Conservation (phyloP, 148 eudicot species). For the Arctostaphylos glauca region DNA sequence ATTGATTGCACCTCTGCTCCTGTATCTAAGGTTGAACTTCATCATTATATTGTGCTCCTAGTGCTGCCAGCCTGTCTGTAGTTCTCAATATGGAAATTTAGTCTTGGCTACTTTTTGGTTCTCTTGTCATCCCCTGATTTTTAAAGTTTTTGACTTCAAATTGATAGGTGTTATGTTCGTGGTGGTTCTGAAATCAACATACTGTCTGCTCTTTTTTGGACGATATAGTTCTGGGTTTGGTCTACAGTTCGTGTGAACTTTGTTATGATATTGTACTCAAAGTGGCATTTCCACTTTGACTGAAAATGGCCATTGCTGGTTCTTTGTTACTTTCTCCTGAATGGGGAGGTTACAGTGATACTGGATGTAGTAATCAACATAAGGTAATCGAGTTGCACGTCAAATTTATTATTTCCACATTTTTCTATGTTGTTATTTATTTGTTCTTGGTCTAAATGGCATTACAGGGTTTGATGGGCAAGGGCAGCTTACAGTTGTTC, state of each 20-base stretch:
- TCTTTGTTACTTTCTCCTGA: slow-evolving; percentile 28
- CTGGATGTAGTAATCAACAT: slow-evolving; percentile 14
- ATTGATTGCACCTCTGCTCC: background rate
- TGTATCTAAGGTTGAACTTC: background rate
- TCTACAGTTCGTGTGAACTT: slow-evolving; percentile 2
- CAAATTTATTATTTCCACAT: background rate
- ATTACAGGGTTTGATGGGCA: slow-evolving; percentile 18
- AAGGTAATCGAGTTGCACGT: slow-evolving; percentile 31
- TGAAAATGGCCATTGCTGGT: slow-evolving; percentile 32
- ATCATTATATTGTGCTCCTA: background rate
- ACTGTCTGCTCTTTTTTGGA: slow-evolving; percentile 9
- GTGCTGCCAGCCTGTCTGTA: background rate
- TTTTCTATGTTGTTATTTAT: background rate
- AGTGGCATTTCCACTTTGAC: slow-evolving; percentile 7
- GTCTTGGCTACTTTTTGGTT: background rate
- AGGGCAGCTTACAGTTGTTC: slow-evolving; percentile 23
- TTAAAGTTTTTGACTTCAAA: background rate
- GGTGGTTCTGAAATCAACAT: background rate
- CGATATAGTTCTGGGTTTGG: slow-evolving; percentile 2
- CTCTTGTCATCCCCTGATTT: background rate
- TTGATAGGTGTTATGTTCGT: background rate
- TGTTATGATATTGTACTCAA: slow-evolving; percentile 2
- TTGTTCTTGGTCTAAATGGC: background rate
- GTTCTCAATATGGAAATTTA: background rate
- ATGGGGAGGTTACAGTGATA: slow-evolving; percentile 10